phyloP scores from a whole-genome alignment of 805 yeast species.

The Candida vartiovaarae region DNA sequence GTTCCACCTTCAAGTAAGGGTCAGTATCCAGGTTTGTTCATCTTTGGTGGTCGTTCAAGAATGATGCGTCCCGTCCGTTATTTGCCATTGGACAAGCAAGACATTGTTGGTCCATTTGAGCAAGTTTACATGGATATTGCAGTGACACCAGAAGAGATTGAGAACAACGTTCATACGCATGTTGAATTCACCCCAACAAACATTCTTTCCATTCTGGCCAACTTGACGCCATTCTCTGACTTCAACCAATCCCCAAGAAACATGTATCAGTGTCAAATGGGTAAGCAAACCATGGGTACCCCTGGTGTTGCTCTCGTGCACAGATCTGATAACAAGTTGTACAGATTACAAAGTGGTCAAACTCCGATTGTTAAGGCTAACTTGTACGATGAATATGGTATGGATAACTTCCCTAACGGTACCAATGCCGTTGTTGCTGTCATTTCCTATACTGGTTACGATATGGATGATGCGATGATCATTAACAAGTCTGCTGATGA shows the following conservation, averaged over 20 bases:
- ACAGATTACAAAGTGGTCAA: conserved; percentile 91
- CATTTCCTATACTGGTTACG: conserved; percentile 97
- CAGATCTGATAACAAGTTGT: conserved; percentile 91
- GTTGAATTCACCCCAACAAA: conserved; percentile 95
- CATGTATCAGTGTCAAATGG: conserved; percentile 99
- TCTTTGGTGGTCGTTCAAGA: conserved; percentile 89
- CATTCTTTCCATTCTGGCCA: conserved; percentile 89
- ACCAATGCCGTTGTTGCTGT: conserved; percentile 98
- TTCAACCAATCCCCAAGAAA: conserved; percentile 99
- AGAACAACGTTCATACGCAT: conserved; percentile 74
- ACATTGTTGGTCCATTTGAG: conserved; percentile 94
- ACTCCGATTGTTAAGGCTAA: conserved; percentile 95
- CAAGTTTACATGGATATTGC: conserved; percentile 97
- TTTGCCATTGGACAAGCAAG: conserved; percentile 75
- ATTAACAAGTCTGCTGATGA: conserved; percentile 95
- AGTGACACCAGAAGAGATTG: conserved; percentile 87
- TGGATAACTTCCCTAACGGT: conserved; percentile 98
- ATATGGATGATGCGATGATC: conserved; percentile 99
- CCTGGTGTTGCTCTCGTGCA: conserved; percentile 94
- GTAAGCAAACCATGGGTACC: conserved; percentile 99
- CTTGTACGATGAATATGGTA: conserved; percentile 90
- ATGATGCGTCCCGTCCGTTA: conserved; percentile 95
- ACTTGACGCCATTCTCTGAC: conserved; percentile 96
- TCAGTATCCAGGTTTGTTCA: conserved; percentile 91
- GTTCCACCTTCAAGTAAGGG: conserved; percentile 96